Conservation (phyloP, 768 basidiomycete genomes). For the Termitomyces sp. region DNA sequence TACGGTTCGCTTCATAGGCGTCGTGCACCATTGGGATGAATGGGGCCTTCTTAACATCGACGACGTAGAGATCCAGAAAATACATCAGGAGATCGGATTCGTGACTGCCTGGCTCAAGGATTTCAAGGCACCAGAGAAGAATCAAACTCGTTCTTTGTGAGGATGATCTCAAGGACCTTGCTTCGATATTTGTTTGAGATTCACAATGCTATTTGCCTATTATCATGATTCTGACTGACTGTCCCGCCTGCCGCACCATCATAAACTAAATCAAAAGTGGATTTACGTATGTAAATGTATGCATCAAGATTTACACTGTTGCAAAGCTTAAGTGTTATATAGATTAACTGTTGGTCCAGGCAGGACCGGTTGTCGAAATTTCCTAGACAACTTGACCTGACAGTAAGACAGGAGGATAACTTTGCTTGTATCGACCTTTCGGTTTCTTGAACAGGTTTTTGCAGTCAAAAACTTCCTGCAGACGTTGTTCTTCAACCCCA, state of each 20-base stretch:
- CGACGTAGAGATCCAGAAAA: conserved; percentile 68
- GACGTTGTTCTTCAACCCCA: not conserved
- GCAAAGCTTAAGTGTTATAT: too few relatives aligned
- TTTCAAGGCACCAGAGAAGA: conserved; percentile 30
- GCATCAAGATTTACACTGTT: too few relatives aligned
- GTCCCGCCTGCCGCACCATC: too few relatives aligned
- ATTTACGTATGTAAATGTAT: too few relatives aligned
- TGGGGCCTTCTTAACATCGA: conserved; percentile 62
- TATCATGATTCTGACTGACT: too few relatives aligned
- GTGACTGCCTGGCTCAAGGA: conserved; percentile 70
- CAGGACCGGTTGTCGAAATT: too few relatives aligned
- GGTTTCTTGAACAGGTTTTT: too few relatives aligned
- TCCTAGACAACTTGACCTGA: too few relatives aligned
- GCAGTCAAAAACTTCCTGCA: not conserved
- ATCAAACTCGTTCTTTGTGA: not conserved
- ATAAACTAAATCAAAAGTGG: too few relatives aligned
- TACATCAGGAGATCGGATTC: conserved; percentile 78
- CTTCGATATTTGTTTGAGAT: not conserved
- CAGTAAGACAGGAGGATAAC: too few relatives aligned
- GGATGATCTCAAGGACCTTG: not conserved
- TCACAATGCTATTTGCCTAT: not conserved
- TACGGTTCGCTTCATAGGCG: conserved; percentile 35
- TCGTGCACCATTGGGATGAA: conserved; percentile 75
- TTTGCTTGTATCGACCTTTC: too few relatives aligned
- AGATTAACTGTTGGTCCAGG: too few relatives aligned